A percentile compares a stretch with the other conserved stretches of the same genome.
Evolutionary conservation across 108 stramenopile species (phyloP).

Genomic region (Discostella pseudostelligera): DNA sequence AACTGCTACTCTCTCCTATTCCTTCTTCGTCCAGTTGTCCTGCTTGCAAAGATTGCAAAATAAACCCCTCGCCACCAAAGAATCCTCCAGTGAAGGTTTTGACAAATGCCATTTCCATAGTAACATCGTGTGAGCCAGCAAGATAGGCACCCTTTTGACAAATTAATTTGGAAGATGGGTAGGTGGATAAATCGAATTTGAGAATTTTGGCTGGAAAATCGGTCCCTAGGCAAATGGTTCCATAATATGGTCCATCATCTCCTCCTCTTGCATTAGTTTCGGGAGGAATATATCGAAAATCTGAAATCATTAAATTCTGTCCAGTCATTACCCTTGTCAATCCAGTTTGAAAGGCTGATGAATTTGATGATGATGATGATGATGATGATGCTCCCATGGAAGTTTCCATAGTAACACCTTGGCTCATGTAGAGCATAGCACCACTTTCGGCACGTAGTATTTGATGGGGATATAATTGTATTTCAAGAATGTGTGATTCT

Average conservation of each 20-base stretch:
- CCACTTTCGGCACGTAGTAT: slow-evolving; percentile 86
- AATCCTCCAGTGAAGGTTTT: slow-evolving; percentile 80
- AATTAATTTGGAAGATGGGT: slow-evolving; percentile 73
- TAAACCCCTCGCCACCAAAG: slow-evolving; percentile 93
- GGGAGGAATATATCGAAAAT: slow-evolving; percentile 68
- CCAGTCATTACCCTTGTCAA: slow-evolving; percentile 83
- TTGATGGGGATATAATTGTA: slow-evolving; percentile 65
- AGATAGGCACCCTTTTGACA: slow-evolving; percentile 92
- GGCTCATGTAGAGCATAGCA: slow-evolving; percentile 91
- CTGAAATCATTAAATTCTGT: slow-evolving; percentile 89
- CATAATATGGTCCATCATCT: too few species aligned
- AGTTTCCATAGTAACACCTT: slow-evolving; percentile 87
- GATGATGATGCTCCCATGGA: slow-evolving; percentile 55
- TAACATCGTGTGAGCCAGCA: slow-evolving; percentile 74
- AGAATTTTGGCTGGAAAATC: slow-evolving; percentile 91
- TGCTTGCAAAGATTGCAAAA: slow-evolving; percentile 79
- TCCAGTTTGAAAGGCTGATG: slow-evolving; percentile 43
- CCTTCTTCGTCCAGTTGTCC: not conserved
- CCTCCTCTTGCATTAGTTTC: too few species aligned
- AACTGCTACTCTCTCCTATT: slow-evolving; percentile 9
- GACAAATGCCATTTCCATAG: slow-evolving; percentile 87
- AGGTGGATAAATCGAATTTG: slow-evolving; percentile 70
- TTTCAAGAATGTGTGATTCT: slow-evolving; percentile 72
- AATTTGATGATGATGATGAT: not conserved
- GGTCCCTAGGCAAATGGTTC: slow-evolving; percentile 84